Conservation (phyloP, 306 rosid species). For the Dalbergia oliveri region DNA sequence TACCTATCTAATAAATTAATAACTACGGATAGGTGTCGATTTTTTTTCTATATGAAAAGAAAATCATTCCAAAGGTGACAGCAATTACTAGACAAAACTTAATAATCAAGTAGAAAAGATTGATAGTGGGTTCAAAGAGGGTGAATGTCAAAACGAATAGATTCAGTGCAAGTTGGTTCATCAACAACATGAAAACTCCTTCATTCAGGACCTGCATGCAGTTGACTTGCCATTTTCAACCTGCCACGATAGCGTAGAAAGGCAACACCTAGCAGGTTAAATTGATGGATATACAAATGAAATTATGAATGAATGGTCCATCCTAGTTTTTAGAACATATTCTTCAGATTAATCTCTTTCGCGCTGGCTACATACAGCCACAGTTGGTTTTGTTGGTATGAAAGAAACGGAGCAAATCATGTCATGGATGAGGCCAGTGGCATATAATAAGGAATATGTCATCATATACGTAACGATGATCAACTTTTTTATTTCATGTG, state of each 20-base stretch:
- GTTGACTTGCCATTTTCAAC: slow-evolving; percentile 48
- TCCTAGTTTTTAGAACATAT: slow-evolving; percentile 53
- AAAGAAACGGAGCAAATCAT: slow-evolving; percentile 7
- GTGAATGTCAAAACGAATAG: slow-evolving; percentile 55
- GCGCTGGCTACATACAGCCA: not conserved
- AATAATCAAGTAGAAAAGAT: slow-evolving; percentile 10
- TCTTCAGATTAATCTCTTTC: slow-evolving; percentile 24
- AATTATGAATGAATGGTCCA: slow-evolving; percentile 41
- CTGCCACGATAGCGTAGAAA: not conserved
- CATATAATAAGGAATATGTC: slow-evolving; percentile 40
- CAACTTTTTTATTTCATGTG: not conserved
- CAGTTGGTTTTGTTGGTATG: not conserved
- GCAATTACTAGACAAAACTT: slow-evolving; percentile 15
- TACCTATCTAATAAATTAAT: too few species aligned
- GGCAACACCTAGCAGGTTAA: slow-evolving; percentile 25
- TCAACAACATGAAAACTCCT: slow-evolving; percentile 21
- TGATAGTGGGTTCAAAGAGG: not conserved
- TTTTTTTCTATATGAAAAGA: too few species aligned
- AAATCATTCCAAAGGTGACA: not conserved
- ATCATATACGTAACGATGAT: slow-evolving; percentile 2
- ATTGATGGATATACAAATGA: not conserved
- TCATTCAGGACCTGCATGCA: not conserved
- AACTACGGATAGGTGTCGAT: too few species aligned
- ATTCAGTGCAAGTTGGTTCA: slow-evolving; percentile 56
- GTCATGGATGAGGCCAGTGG: not conserved